Base-by-base conservation (phyloP, 139 green algal species). In the Diplosphaera chodatii region DNA sequence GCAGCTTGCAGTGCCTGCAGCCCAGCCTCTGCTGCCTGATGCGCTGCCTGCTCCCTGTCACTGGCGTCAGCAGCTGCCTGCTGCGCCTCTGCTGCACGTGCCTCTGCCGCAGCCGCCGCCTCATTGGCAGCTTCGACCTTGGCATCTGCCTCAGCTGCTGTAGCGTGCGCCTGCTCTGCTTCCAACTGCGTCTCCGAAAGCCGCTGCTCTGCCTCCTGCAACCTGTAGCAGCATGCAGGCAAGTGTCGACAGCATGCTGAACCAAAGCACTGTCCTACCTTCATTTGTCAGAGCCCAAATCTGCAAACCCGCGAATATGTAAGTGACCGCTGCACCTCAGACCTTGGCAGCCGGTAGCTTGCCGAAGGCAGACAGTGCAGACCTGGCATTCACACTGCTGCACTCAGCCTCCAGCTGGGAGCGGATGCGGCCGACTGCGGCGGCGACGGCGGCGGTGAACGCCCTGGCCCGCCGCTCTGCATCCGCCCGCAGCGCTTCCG, bases 361-460 rank as follows among this genome's bases (percentile, higher is more conserved):
- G n/a, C n/a, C n/a, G n/a, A n/a, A n/a, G n/a, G n/a, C n/a, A n/a
- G n/a, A n/a, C n/a, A n/a, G n/a, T n/a, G n/a, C n/a, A n/a, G n/a
- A 79, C 80, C 80, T 82, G 77, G 40, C 40, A 5, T 25, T 40
- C 68, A 81, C 68, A 55, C 78, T 76, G 40, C 84, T 77, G 29
- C 79, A 55, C 73, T 84, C 82, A 21, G 71, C 76, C 72, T 84
- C 82, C 66, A 85, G 76, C 69, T 85, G 74, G 25, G 62, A 63
- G 69, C 83, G 76, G 70, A 85, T 72, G 33, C 64, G 69, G 40
- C 76, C 68, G 32, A 87, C 78, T 23, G 78, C 82, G 20, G 77
- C 71, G 66, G 72, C 79, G 23, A 87, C 82, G 15, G 82, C 82
- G 59, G 84, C 83, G 72, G 83, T 82, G 82, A 87, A 87, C 66